Conservation (phyloP, 441 rosid species). For the Geranium incanum region DNA sequence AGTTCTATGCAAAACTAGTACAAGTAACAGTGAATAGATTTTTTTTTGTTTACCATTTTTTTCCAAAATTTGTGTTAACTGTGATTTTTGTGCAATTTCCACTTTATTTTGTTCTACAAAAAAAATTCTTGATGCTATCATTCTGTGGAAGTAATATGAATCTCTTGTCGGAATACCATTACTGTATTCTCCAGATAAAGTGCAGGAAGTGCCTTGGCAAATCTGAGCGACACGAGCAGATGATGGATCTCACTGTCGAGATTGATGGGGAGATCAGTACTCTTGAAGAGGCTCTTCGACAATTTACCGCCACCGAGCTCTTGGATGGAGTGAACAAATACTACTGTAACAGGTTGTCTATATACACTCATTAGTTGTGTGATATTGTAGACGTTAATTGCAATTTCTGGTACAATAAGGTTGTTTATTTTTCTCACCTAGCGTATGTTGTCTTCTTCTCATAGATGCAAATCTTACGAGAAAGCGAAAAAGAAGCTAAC, state of each 20-base stretch:
- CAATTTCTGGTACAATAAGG: no score
- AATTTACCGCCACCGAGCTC: conserved; percentile 69
- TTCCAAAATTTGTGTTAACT: no score
- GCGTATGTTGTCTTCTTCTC: no score
- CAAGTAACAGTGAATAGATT: no score
- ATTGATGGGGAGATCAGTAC: conserved; percentile 76
- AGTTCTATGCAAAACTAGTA: no score
- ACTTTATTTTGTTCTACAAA: background rate
- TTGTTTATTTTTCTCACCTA: no score
- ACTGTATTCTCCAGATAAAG: conserved; percentile 47
- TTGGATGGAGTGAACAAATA: conserved; percentile 95
- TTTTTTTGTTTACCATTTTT: no score
- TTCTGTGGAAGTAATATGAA: background rate
- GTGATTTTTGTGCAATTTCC: no score
- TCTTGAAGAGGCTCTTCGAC: conserved; percentile 80
- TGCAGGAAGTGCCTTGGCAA: conserved; percentile 81
- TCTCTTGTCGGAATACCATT: background rate
- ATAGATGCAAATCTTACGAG: conserved; percentile 58
- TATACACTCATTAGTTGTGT: background rate
- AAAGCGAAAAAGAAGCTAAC: conserved; percentile 61
- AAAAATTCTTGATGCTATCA: background rate
- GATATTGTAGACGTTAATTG: background rate
- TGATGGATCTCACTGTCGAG: conserved; percentile 97
- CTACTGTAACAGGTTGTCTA: conserved; percentile 68
- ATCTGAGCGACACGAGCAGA: conserved; percentile 79